Conservation (phyloP, 2,329 filamentous ascomycete genomes). For the Paraphoma sp. region DNA sequence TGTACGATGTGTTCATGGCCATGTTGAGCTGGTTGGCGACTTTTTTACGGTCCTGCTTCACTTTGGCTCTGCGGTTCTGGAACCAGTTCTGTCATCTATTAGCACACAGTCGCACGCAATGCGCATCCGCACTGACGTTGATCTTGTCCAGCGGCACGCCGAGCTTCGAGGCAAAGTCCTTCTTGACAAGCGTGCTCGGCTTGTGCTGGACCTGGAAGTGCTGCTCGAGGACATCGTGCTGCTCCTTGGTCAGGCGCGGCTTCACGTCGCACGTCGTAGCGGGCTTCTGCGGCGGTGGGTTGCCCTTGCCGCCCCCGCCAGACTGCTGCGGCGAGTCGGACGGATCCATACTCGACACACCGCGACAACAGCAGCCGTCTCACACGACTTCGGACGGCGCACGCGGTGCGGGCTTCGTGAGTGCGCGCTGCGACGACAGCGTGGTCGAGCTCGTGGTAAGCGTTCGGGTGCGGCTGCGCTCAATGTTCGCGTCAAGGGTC, state of each 20-base stretch:
- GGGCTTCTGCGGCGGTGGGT: slow-evolving; percentile 31
- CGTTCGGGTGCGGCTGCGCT: not conserved
- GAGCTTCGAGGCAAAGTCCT: slow-evolving; percentile 56
- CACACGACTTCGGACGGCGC: slow-evolving; percentile 15
- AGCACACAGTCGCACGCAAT: slow-evolving; percentile 23
- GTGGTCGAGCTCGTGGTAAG: slow-evolving; percentile 9
- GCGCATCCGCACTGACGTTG: slow-evolving; percentile 51
- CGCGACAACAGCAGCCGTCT: slow-evolving; percentile 21
- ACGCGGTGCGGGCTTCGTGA: slow-evolving; percentile 2
- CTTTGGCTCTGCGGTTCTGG: slow-evolving; percentile 60
- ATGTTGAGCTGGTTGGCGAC: slow-evolving; percentile 47
- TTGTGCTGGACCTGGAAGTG: slow-evolving; percentile 58
- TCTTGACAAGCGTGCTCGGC: slow-evolving; percentile 59
- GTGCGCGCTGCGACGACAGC: not conserved
- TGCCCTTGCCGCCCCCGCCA: slow-evolving; percentile 19
- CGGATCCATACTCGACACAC: slow-evolving; percentile 37
- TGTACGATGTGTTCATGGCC: slow-evolving; percentile 43
- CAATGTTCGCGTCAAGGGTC: slow-evolving; percentile 2
- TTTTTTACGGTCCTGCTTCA: slow-evolving; percentile 61
- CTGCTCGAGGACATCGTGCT: slow-evolving; percentile 59
- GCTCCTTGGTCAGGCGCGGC: slow-evolving; percentile 60
- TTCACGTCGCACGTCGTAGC: slow-evolving; percentile 52
- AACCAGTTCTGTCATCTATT: slow-evolving; percentile 58
- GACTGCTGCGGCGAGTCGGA: slow-evolving; percentile 24
- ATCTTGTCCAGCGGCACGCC: slow-evolving; percentile 60